Evolutionary conservation across 2,329 filamentous ascomycete genomes (phyloP), one percentile per base, ranked within the genome.

Genomic region (Fusarium liriodendri): DNA sequence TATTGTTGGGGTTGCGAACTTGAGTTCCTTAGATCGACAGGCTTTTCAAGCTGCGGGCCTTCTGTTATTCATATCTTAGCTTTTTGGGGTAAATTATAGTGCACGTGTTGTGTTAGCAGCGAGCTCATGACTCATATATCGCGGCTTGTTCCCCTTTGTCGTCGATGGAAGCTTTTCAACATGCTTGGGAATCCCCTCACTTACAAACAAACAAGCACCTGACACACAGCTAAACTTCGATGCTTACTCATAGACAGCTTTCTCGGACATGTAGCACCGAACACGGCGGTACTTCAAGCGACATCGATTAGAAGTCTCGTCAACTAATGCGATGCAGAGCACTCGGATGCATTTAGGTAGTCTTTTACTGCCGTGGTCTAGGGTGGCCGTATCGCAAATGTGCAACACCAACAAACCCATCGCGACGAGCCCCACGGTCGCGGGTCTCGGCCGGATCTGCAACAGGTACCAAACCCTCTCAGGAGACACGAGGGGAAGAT

Each of bases 391-490:
- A 29, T 29, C 22, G 14, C 16, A 42, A 58, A 32, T 27, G 57
- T 16, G 37, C 57, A 42, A 45, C 37, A 59, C 25, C 57, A 59
- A 42, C 22, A 13, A 13, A n/a, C 35, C 13, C 18, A 16, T 25
- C 58, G 20, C 18, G 25, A 16, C 20, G 16, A 29, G 18, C 37
- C 29, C 27, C 37, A n/a, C 38, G 35, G 38, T 47, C 37, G 27
- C 27, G 22, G 58, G 58, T 47, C 58, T 61, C 58, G 58, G 29
- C 37, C 37, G 27, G 58, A 61, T 61, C 58, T 52, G 52, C 38
- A 61, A 47, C 38, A 16, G 38, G 58, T 38, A 25, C 50, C 57
- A 60, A 35, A 64, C 40, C 47, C 33, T 33, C 33, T 16, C 52
- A 14, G 50, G 50, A 25, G 32, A 22, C 18, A 27, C n/a, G 35